phyloP scores from a whole-genome alignment of 1,284 basidiomycete genomes.

The Ceratobasidium sp. region DNA sequence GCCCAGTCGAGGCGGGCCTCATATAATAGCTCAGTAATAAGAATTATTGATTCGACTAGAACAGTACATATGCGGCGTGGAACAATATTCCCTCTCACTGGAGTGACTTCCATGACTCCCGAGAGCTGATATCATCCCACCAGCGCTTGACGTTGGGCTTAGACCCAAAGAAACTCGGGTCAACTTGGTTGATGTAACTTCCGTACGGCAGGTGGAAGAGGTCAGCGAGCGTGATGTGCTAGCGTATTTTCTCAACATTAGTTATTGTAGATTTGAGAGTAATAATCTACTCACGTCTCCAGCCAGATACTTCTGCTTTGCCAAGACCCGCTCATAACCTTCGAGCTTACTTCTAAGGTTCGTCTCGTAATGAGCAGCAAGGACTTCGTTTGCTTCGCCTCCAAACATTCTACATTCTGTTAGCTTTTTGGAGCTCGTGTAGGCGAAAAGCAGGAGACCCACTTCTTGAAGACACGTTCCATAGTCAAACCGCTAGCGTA shows the following conservation, averaged over 20 bases:
- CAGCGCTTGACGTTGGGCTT: slow-evolving; percentile 36
- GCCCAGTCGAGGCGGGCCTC: no score
- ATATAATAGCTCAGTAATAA: no score
- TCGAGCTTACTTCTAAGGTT: slow-evolving; percentile 60
- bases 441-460: no score
- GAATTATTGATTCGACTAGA: no score
- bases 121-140: slow-evolving; percentile 32
- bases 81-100: no score
- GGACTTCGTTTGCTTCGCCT: slow-evolving; percentile 53
- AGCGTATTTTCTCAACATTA: neutral
- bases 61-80: no score
- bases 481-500: slow-evolving; percentile 45
- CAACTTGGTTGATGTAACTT: slow-evolving; percentile 47
- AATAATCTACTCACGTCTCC: slow-evolving; percentile 58
- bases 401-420: slow-evolving; percentile 46
- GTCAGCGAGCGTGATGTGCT: slow-evolving; percentile 65
- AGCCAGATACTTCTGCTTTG: slow-evolving; percentile 64
- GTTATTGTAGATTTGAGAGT: neutral
- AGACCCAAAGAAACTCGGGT: slow-evolving; percentile 3
- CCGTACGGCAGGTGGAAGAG: slow-evolving; percentile 69
- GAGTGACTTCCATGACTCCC: no score
- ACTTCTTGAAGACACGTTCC: slow-evolving; percentile 37
- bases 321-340: slow-evolving; percentile 64
- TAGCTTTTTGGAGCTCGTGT: no score
- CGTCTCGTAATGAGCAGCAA: slow-evolving; percentile 53